A percentile compares a stretch with the other conserved stretches of the same genome.
Evolutionary conservation across 495 filamentous ascomycete species (phyloP).

Genomic region (Penicillium robsamsonii): DNA sequence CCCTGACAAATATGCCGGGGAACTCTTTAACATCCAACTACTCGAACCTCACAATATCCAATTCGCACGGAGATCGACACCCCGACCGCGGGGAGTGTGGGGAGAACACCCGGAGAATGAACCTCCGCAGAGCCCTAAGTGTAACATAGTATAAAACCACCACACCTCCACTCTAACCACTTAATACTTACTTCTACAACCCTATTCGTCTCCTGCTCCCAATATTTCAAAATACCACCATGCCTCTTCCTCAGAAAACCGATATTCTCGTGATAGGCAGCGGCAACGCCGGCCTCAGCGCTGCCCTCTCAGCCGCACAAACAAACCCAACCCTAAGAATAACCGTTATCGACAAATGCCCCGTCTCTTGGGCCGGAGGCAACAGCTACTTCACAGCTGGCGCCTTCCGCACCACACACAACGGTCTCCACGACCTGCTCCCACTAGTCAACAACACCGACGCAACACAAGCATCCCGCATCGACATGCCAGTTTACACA

Average conservation of each 20-base stretch:
- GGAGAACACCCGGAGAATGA: conserved; percentile 4
- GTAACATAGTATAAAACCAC: neutral
- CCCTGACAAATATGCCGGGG: neutral
- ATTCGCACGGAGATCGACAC: conserved; percentile 8
- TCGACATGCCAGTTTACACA: conserved; percentile 49
- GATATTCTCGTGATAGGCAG: conserved; percentile 56
- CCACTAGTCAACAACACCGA: conserved; percentile 49
- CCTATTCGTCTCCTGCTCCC: neutral
- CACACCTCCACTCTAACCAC: neutral
- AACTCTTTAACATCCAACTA: neutral
- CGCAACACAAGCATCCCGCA: conserved; percentile 29
- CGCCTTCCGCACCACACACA: conserved; percentile 50
- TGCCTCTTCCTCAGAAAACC: neutral
- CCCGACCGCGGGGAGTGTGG: conserved; percentile 18
- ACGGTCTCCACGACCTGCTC: conserved; percentile 47
- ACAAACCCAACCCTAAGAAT: conserved; percentile 30
- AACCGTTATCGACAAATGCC: conserved; percentile 54
- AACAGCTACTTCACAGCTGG: conserved; percentile 61
- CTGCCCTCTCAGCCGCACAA: conserved; percentile 50
- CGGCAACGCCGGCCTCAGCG: conserved; percentile 59
- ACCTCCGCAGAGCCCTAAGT: conserved; percentile 9
- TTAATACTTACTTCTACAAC: neutral
- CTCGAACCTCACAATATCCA: neutral
- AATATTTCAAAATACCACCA: neutral
- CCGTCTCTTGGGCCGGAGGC: conserved; percentile 52